A percentile compares a stretch with the other conserved stretches of the same genome.
Evolutionary conservation across 2,329 filamentous ascomycete species (phyloP).

Genomic region (Paecilomyces sp.): DNA sequence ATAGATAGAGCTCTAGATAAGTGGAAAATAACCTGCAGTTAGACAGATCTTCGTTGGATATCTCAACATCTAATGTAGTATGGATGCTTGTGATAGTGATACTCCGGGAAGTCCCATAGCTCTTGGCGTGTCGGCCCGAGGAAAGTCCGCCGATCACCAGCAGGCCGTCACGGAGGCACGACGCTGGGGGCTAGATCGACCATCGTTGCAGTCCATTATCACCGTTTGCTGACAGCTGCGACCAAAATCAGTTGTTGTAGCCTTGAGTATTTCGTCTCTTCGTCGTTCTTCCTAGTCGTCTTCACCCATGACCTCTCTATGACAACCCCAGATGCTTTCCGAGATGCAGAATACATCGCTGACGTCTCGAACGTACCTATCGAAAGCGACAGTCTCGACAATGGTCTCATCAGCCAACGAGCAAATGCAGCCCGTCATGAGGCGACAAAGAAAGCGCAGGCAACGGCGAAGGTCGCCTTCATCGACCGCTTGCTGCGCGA

Average conservation of each 20-base stretch:
- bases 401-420: not conserved
- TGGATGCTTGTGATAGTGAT: not conserved
- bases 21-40: too few species aligned
- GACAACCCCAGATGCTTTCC: slow-evolving; percentile 38
- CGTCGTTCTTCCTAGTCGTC: slow-evolving; percentile 9
- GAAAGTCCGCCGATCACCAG: slow-evolving; percentile 10
- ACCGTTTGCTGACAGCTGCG: not conserved
- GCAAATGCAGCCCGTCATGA: slow-evolving; percentile 9
- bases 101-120: not conserved
- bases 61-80: too few species aligned
- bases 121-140: slow-evolving; percentile 10
- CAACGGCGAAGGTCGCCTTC: slow-evolving; percentile 36
- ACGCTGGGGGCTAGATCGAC: not conserved
- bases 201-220: not conserved
- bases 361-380: slow-evolving; percentile 35
- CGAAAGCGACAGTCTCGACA: slow-evolving; percentile 10
- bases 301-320: slow-evolving; percentile 39
- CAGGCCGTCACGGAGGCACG: not conserved
- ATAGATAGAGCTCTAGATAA: too few species aligned
- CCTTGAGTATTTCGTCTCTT: slow-evolving; percentile 2
- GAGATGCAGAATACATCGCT: slow-evolving; percentile 41
- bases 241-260: not conserved
- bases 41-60: too few species aligned
- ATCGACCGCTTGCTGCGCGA: slow-evolving; percentile 51
- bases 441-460: slow-evolving; percentile 26